phyloP scores from a whole-genome alignment of 2,329 filamentous ascomycete genomes.

The Scopulariopsis brevicaulis region DNA sequence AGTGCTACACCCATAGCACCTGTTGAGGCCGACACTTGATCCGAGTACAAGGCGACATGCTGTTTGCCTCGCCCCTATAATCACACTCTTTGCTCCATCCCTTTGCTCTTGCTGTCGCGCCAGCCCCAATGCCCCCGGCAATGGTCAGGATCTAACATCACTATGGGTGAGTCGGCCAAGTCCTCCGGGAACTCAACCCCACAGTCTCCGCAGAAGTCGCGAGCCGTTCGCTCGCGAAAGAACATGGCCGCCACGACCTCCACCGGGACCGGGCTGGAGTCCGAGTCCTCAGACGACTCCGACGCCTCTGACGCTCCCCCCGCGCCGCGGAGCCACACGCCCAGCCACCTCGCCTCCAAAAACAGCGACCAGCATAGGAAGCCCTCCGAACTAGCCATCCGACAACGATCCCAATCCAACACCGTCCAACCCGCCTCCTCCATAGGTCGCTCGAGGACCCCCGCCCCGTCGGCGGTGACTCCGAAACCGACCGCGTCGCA shows the following conservation, averaged over 20 bases:
- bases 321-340: conserved; percentile 46
- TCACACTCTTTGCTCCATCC: background rate
- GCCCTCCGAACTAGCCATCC: conserved; percentile 38
- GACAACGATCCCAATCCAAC: conserved; percentile 40
- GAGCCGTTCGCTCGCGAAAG: conserved; percentile 39
- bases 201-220: conserved; percentile 8
- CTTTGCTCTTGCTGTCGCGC: background rate
- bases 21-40: background rate
- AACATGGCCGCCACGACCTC: conserved; percentile 26
- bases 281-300: conserved; percentile 22
- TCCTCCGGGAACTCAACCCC: conserved; percentile 1
- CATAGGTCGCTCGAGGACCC: conserved; percentile 13
- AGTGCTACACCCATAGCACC: background rate
- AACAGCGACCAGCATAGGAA: conserved; percentile 40
- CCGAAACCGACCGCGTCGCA: conserved; percentile 14
- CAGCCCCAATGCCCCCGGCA: background rate
- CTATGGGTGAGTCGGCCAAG: conserved; percentile 3
- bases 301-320: conserved; percentile 21
- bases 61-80: background rate
- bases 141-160: conserved; percentile 2
- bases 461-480: conserved; percentile 3
- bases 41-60: background rate
- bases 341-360: conserved; percentile 48
- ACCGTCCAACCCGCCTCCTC: conserved; percentile 8
- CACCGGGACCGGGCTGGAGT: conserved; percentile 15